Evolutionary conservation across 2,329 filamentous ascomycete species (phyloP), one percentile per base, ranked within the genome.

Genomic region (Curvularia eragrostidis): DNA sequence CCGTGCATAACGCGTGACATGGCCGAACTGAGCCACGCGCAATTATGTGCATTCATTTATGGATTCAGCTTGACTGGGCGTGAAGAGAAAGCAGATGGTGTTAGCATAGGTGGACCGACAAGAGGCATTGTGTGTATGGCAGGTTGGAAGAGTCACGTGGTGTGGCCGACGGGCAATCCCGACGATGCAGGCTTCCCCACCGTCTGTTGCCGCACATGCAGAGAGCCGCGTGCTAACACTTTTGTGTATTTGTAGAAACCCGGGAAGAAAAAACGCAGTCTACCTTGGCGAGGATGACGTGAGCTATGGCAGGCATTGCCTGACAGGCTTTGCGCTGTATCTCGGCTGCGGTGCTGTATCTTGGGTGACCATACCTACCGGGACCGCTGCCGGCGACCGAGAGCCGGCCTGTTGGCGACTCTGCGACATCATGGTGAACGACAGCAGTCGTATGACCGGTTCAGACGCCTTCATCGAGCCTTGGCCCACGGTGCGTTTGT

Each of bases 401-500:
- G 41, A 12, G 24, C n/a, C 51, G 51, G 28, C 24, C 19, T 26
- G 6, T 7, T 28, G 7, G 28, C 28, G 15, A 10, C 10, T 12
- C 26, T 19, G 34, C 32, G n/a, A 36, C 43, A 56, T n/a, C 24
- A 63, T 63, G 61, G 30, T 42, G 12, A 19, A 42, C 19, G 48
- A 48, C n/a, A 39, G 23, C 42, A 41, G 52, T 18, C 26, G 18
- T 13, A 21, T 26, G 19, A 30, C 18, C 6, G 13, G 30, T 19
- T 5, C 23, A 23, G 13, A 47, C 4, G 34, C 18, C 2, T 23
- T 19, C 2, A 12, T 19, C 24, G 32, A n/a, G 23, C 44, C 43
- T 36, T 32, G 46, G 23, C 52, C 46, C 30, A 47, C 30, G 23
- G 21, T 58, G 47, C 53, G 51, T 39, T 56, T 52, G 7, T 54